Base-by-base conservation (phyloP, 257 asterid genomes). In the Phtheirospermum japonicum region DNA sequence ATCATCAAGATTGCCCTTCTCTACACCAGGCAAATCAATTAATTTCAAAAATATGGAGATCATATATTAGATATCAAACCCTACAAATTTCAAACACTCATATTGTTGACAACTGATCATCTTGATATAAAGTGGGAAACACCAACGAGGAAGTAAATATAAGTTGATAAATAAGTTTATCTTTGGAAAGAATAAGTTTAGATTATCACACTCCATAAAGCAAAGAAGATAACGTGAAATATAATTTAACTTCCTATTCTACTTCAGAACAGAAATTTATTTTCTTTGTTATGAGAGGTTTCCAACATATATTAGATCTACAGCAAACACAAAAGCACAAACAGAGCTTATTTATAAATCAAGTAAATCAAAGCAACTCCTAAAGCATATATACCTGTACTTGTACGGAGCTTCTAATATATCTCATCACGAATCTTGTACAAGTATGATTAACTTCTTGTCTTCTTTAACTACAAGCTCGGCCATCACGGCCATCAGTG, bases 21-120 rank as follows among this genome's bases (percentile, higher is more conserved):
- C 99, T 28, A 87, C 95, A 34, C 99, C 99, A 73, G 99, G 97
- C 74, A 93, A 77, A 85, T 93, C 99, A 71, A 93, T 75, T 81
- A 93, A 81, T 77, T 93, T 89, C 83, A 93, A 69, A 57, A 63
- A 66, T 63, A 76, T 49, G 30, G 30, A 52, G 61, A 64, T 59
- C 61, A 46, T 33, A 37, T 18, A 59, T 70, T 39, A 71, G 73
- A 70, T 40, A 60, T 13, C 59, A 36, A 53, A 14, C 20, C 7
- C 20, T 62, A 58, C 67, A 53, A 40, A 63, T 9, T 62, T 65
- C 61, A 66, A 51, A 59, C 19, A 14, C 61, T 18, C 54, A 48
- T 11, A 6, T 20, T 49, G 28, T 49, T 49, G 55, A 18, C 55
- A 49, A 49, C 28, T 32, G 5, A 7, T 43, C 28, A 12, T 17